Evolutionary conservation across 495 filamentous ascomycete species (phyloP).

Genomic region (Pyrenopolyporus hunteri): DNA sequence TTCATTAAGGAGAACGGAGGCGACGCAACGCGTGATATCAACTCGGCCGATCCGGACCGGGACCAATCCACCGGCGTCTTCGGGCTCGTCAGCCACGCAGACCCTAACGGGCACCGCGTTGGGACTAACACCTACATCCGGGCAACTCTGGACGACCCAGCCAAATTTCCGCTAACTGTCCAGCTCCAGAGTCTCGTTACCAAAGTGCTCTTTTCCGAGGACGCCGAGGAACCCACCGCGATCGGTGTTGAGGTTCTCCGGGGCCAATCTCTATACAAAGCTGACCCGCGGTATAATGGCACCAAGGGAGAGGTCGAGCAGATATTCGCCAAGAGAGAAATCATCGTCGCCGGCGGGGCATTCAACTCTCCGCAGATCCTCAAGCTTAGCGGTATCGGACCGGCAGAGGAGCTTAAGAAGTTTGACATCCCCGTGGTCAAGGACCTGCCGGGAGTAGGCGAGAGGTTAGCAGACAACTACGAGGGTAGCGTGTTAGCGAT

Average conservation of each 20-base stretch:
- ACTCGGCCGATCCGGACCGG: slow-evolving; percentile 42
- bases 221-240: slow-evolving; percentile 42
- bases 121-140: slow-evolving; percentile 53
- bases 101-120: slow-evolving; percentile 47
- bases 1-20: slow-evolving; percentile 48
- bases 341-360: slow-evolving; percentile 61
- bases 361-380: slow-evolving; percentile 65
- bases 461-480: slow-evolving; percentile 65
- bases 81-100: slow-evolving; percentile 51
- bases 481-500: slow-evolving; percentile 48
- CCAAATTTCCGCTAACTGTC: slow-evolving; percentile 53
- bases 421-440: slow-evolving; percentile 56
- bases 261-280: slow-evolving; percentile 50
- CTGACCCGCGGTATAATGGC: slow-evolving; percentile 50
- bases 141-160: slow-evolving; percentile 52
- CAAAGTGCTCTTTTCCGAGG: slow-evolving; percentile 48
- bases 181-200: slow-evolving; percentile 56
- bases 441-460: slow-evolving; percentile 63
- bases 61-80: slow-evolving; percentile 52
- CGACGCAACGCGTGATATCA: slow-evolving; percentile 49
- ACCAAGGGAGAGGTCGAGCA: slow-evolving; percentile 39
- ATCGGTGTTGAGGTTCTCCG: slow-evolving; percentile 54
- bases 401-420: slow-evolving; percentile 47
- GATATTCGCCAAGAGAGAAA: slow-evolving; percentile 54
- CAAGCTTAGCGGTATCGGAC: slow-evolving; percentile 56